phyloP scores from a whole-genome alignment of 441 rosid species.

The Hura crepitans region DNA sequence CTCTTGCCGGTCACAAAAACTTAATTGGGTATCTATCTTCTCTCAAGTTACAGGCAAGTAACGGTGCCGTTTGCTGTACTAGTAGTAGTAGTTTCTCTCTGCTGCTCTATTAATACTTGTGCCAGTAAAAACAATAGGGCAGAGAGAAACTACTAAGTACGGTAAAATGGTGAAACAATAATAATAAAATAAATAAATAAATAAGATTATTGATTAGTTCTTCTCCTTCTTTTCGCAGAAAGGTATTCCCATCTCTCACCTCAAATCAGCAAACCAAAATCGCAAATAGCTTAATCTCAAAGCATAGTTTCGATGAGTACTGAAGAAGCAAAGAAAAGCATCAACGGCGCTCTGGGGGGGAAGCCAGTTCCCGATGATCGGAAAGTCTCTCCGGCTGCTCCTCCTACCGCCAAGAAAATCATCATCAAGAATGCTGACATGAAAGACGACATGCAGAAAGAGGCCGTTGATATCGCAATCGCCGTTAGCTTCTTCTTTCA shows the following conservation, averaged over 20 bases:
- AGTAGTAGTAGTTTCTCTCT: too few species aligned
- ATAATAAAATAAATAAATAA: not conserved
- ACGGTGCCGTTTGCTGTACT: too few species aligned
- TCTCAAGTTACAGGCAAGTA: too few species aligned
- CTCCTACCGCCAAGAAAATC: slow-evolving; percentile 48
- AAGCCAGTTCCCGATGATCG: slow-evolving; percentile 54
- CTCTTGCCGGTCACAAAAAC: too few species aligned
- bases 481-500: slow-evolving; percentile 37
- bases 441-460: slow-evolving; percentile 94
- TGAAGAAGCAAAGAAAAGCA: slow-evolving; percentile 28
- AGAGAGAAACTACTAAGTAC: not conserved
- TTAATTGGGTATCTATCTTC: too few species aligned
- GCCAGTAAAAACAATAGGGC: too few species aligned
- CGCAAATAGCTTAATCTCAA: not conserved
- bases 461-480: slow-evolving; percentile 79
- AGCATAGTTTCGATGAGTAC: slow-evolving; percentile 5
- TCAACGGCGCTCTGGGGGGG: slow-evolving; percentile 32
- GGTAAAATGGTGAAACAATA: not conserved
- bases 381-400: slow-evolving; percentile 35
- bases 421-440: slow-evolving; percentile 93
- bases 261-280: not conserved
- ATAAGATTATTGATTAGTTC: not conserved
- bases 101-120: too few species aligned
- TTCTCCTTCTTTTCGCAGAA: not conserved
- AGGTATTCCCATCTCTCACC: not conserved